phyloP scores from a whole-genome alignment of 2,329 filamentous ascomycete genomes.

The Chaetothyriales sp. region DNA sequence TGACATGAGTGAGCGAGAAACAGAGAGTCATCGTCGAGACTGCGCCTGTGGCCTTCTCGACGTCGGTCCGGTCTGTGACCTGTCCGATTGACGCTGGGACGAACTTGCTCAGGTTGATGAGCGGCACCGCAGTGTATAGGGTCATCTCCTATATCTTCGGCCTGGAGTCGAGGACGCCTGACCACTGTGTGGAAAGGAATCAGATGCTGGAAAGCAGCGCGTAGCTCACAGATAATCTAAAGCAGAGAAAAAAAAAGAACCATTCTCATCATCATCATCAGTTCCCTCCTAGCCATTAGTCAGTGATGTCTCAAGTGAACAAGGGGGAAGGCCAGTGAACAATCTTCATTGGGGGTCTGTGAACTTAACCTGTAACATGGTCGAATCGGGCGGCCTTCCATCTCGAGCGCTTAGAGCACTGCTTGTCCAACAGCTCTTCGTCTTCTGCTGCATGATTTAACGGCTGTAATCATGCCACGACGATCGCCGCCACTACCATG shows the following conservation, averaged over 20 bases:
- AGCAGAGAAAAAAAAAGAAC: constrained; percentile 25
- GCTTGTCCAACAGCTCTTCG: no score
- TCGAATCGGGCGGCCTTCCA: no score
- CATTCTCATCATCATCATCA: neutral
- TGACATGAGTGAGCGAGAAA: neutral
- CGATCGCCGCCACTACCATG: neutral
- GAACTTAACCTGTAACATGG: no score
- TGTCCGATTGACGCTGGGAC: constrained; percentile 3
- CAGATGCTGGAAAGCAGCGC: constrained; percentile 34
- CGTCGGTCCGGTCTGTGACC: constrained; percentile 23
- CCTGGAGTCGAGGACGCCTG: constrained; percentile 30
- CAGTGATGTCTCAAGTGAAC: no score
- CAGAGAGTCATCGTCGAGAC: constrained; percentile 3
- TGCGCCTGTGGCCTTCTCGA: constrained; percentile 21
- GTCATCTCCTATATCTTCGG: constrained; percentile 40
- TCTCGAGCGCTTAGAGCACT: no score
- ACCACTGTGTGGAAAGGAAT: constrained; percentile 29
- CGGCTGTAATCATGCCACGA: neutral
- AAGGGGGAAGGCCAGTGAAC: no score
- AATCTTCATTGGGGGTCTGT: no score
- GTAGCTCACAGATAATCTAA: constrained; percentile 27
- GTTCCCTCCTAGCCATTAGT: neutral
- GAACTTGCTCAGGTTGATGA: neutral
- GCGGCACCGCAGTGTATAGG: constrained; percentile 27
- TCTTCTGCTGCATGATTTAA: neutral